Evolutionary conservation across 179 eudicot species (phyloP), one percentile per base, ranked within the genome.

Genomic region (Gypsophila paniculata): DNA sequence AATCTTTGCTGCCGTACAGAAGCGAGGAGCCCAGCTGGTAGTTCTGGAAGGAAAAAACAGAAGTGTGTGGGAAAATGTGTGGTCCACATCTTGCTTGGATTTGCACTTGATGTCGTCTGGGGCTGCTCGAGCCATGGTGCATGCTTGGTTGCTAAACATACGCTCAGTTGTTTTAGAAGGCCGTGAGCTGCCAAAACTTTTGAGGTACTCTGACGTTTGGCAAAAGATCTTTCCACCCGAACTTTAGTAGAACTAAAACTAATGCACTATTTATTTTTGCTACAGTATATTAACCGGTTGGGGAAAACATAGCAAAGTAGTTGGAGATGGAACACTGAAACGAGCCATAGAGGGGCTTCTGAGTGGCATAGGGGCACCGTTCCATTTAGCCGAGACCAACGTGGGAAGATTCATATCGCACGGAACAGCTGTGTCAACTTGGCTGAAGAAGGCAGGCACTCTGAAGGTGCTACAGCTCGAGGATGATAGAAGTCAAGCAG

Each of bases 301-400:
- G 98, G 98, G 98, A 77, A 93, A 93, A 72, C 98, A 91, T 81
- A 93, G 98, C 89, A 93, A 93, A 81, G 90, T 93, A 9, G 89
- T 85, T 3, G 98, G 98, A 2, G 97, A 93, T 32, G 89, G 97
- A 39, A 78, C 93, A 0, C 84, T 93, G 19, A 91, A 82, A 77
- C 85, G 89, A 72, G 86, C 93, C 12, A 61, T 91, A n/a, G 98
- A 93, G 72, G 89, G 85, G n/a, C 90, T 91, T 61, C 89, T 93
- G 0, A 65, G 52, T 42, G 86, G 89, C 71, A 88, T 93, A 70
- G 93, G 89, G 25, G 85, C 97, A 0, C 98, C 98, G 4, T 93
- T 93, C 72, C 75, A 74, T 79, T 63, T 91, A 61, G 90, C 96
- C 0, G 86, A 87, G 81, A 85, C 82, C 76, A 93, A 93, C 67